Conservation (phyloP, 768 basidiomycete genomes). For the Pisolithus albus region DNA sequence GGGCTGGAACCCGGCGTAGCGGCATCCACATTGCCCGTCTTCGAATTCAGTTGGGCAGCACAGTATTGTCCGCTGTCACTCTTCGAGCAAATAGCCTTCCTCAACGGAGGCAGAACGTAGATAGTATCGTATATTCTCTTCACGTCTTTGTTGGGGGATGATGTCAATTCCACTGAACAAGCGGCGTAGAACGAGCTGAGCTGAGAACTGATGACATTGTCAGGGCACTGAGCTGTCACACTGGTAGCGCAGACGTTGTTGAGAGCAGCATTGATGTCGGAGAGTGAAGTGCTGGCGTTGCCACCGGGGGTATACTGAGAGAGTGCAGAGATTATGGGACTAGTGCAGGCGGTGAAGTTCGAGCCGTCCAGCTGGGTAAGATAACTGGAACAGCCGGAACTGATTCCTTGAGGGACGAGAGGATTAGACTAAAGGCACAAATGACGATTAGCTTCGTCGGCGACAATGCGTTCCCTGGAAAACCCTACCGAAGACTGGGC, state of each 20-base stretch:
- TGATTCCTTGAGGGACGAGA: constrained; percentile 66
- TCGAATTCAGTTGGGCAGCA: constrained; percentile 39
- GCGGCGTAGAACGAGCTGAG: constrained; percentile 64
- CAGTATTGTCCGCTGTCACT: constrained; percentile 69
- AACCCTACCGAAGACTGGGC: constrained; percentile 43
- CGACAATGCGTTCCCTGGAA: no score
- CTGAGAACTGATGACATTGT: constrained; percentile 48
- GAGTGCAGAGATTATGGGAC: constrained; percentile 53
- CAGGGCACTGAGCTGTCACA: constrained; percentile 45
- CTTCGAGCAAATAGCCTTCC: constrained; percentile 67
- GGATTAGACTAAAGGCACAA: constrained; percentile 31
- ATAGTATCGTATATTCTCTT: constrained; percentile 70
- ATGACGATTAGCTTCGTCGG: constrained; percentile 6
- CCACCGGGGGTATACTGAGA: constrained; percentile 43
- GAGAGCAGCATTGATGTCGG: constrained; percentile 48
- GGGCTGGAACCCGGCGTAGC: constrained; percentile 10
- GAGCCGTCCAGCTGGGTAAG: constrained; percentile 52
- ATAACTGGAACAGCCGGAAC: constrained; percentile 47
- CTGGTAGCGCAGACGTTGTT: constrained; percentile 45
- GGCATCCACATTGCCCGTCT: constrained; percentile 14
- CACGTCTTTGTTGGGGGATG: constrained; percentile 42
- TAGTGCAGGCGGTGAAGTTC: constrained; percentile 53
- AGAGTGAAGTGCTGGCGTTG: constrained; percentile 32
- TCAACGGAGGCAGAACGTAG: constrained; percentile 64
- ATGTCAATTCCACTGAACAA: constrained; percentile 67